These are phyloP conservation scores for Thelonectria discophora DNA, from an alignment of 2,329 filamentous ascomycete species.

Conservation along the genomic window DNA sequence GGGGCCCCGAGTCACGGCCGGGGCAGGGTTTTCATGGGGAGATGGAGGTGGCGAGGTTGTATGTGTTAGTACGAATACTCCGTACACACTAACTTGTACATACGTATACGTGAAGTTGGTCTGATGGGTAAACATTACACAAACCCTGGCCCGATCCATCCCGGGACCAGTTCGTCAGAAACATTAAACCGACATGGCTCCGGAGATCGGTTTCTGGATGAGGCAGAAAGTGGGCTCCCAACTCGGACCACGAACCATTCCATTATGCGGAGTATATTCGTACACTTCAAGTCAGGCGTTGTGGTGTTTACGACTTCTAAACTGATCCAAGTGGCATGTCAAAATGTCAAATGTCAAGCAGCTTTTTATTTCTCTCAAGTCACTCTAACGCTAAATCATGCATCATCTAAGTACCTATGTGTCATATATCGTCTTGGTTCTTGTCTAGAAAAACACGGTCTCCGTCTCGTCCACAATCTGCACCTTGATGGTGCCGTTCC, in stretches of 20 bases:
- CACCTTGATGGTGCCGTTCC: slow-evolving; percentile 48
- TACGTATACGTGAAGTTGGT: no score
- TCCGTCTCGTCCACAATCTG: slow-evolving; percentile 47
- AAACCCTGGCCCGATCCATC: background rate
- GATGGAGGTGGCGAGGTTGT: no score
- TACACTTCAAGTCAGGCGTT: no score
- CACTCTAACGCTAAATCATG: slow-evolving; percentile 17
- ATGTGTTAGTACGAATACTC: no score
- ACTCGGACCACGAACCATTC: slow-evolving; percentile 8
- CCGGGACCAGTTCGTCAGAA: background rate
- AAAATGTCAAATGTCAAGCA: background rate
- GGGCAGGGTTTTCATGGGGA: slow-evolving; percentile 8
- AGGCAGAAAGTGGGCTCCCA: slow-evolving; percentile 4
- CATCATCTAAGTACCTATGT: slow-evolving; percentile 12
- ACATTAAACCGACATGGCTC: background rate
- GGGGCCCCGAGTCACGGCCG: slow-evolving; percentile 17
- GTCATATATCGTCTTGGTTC: background rate
- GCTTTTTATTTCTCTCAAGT: background rate
- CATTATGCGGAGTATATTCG: no score
- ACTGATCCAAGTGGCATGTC: no score
- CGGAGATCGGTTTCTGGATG: slow-evolving; percentile 4
- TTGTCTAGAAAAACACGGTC: slow-evolving; percentile 35
- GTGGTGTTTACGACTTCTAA: no score
- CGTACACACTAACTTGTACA: no score
- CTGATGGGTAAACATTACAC: no score